Percentiles rank a stretch among this genome's conserved stretches.
phyloP scores from a whole-genome alignment of 1,139 yeast genomes.

The Candida sojae region DNA sequence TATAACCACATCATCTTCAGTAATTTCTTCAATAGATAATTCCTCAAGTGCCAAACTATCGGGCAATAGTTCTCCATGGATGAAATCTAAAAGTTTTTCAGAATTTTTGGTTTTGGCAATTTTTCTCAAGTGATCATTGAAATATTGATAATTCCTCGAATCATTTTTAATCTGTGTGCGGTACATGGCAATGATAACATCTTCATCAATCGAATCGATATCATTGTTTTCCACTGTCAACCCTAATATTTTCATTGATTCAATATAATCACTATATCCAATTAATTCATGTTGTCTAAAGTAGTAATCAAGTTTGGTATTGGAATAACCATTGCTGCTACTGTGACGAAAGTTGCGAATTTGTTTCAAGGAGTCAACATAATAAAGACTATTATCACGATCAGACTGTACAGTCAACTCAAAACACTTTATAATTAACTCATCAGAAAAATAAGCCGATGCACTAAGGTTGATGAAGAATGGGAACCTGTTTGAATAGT shows the following conservation, averaged over 20 bases:
- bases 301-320: constrained; percentile 39
- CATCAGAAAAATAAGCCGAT: constrained; percentile 60
- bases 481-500: constrained; percentile 21
- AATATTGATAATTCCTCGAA: constrained; percentile 36
- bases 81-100: constrained; percentile 37
- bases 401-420: constrained; percentile 57
- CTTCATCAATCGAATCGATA: constrained; percentile 35
- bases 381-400: constrained; percentile 52
- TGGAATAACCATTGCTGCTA: constrained; percentile 14
- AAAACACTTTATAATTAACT: constrained; percentile 61
- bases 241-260: constrained; percentile 57
- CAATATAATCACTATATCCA: constrained; percentile 61
- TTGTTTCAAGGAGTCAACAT: constrained; percentile 61
- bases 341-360: constrained; percentile 6
- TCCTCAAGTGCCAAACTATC: constrained; percentile 59
- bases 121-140: constrained; percentile 36
- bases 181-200: constrained; percentile 48
- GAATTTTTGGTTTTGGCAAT: constrained; percentile 53
- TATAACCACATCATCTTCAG: constrained; percentile 74
- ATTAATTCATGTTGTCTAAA: constrained; percentile 57
- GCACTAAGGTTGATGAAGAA: constrained; percentile 58
- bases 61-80: constrained; percentile 57
- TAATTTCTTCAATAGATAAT: constrained; percentile 61
- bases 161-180: constrained; percentile 36
- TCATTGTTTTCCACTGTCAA: constrained; percentile 29